Evolutionary conservation across 768 basidiomycete genomes (phyloP), one percentile per base, ranked within the genome.

Genomic region (Lactarius tabidus): DNA sequence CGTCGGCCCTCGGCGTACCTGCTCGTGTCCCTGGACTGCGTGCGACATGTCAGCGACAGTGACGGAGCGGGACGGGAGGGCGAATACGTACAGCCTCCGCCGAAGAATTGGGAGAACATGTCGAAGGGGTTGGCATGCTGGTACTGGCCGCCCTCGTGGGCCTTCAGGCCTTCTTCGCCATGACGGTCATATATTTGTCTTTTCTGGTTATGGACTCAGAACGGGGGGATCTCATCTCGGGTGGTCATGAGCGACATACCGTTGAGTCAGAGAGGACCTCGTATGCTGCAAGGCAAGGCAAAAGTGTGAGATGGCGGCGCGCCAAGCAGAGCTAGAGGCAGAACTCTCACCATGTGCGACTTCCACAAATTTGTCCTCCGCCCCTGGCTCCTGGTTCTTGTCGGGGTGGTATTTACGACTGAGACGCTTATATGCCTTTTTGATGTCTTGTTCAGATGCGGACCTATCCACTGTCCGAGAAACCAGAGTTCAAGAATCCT

Each of bases 131-230:
- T 94, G 26, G 84, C 83, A 60, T 88, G 81, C 20, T 75, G 79
- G 56, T 84, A 81, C 67, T 90, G 88, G n/a, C 92, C 93, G 55
- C 88, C 88, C 78, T 95, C 93, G 59, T 92, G 92, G 36, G 91
- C 91, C 75, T 92, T 93, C 60, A 99, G 75, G 10, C 96, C 96
- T 74, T 97, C 95, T 84, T 95, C 94, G 66, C 96, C 96, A 78
- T 95, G 88, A 64, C 88, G 83, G 75, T 98, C 97, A 75, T 98
- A 99, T 67, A 96, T 91, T 78, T 85, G 82, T 35, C 91, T 88
- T 89, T 94, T 96, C 90, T 95, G 73, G 31, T 52, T 31, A n/a
- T 36, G n/a, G 6, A n/a, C 41, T 12, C 45, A 64, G 57, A 3
- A 10, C 20, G 31, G 17, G 33, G 36, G n/a, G 48, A 6, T 29